Conservation (phyloP, 2,329 filamentous ascomycete genomes). For the Trichoderma citrinoviride region DNA sequence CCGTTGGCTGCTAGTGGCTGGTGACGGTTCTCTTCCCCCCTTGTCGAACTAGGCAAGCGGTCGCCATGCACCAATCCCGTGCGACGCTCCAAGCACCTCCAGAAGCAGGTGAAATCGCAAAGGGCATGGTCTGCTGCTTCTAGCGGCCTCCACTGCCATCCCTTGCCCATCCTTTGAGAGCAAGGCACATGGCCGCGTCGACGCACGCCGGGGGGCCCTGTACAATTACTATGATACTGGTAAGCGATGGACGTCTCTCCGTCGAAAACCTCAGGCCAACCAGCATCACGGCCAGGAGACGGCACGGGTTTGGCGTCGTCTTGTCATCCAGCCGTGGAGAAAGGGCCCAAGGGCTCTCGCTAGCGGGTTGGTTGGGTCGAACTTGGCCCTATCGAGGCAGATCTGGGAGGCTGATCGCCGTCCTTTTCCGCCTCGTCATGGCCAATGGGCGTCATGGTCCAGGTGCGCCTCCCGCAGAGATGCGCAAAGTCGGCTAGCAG, state of each 20-base stretch:
- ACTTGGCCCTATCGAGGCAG: constrained; percentile 16
- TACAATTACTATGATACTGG: not conserved
- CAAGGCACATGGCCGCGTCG: constrained; percentile 15
- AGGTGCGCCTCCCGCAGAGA: constrained; percentile 12
- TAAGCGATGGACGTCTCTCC: not conserved
- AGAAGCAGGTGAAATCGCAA: constrained; percentile 21
- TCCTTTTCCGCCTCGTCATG: constrained; percentile 10
- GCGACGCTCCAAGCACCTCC: constrained; percentile 9
- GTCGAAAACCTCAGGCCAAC: not conserved
- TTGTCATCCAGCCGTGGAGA: constrained; percentile 3
- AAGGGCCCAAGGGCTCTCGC: not conserved
- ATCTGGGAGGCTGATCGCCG: constrained; percentile 15
- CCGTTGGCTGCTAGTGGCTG: constrained; percentile 15
- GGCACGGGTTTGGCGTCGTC: not conserved
- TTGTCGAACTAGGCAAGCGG: constrained; percentile 2
- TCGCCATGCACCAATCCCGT: constrained; percentile 16
- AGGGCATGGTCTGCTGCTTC: constrained; percentile 5
- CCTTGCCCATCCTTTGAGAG: constrained; percentile 6
- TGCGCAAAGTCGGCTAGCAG: not conserved
- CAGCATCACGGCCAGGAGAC: constrained; percentile 13
- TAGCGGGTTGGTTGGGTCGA: not conserved
- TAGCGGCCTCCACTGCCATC: not conserved
- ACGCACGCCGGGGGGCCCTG: not conserved
- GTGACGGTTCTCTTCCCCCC: not conserved
- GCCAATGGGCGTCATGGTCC: constrained; percentile 9